Base-by-base conservation (phyloP, 768 basidiomycete species). In the Crassisporium funariophilum region DNA sequence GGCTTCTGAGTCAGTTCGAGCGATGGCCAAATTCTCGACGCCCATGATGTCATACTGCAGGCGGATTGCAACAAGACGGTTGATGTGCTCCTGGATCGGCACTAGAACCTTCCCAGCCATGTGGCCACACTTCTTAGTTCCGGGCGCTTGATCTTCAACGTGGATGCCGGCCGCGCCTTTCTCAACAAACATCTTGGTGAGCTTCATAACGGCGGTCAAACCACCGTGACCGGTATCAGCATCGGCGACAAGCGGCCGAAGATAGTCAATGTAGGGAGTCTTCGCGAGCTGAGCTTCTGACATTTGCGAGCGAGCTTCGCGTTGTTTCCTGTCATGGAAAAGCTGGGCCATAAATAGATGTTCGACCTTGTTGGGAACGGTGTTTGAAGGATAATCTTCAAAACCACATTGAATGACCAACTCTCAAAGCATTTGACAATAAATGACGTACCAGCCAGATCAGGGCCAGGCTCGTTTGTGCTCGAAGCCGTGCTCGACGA, bases 11-110 rank as follows among this genome's bases (percentile, higher is more conserved):
- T 98, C 95, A 2, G 97, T 98, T 45, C 97, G 84, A 6, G 94
- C 89, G 63, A 99, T 79, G 59, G 89, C 81, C 56, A 98, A 80
- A 69, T 97, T 98, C 60, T 91, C 88, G 37, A 97, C 93, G 44
- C 95, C 95, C 94, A 98, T 95, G 63, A 99, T 90, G 64, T 98
- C 97, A 63, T 87, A 98, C 71, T 98, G 97, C 35, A 98, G 78
- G 20, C 97, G 91, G 62, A 98, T 95, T 35, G 97, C 95, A 40
- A 98, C 85, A 46, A 99, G 86, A 42, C 97, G 91, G 69, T 97
- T 97, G 71, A 98, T 95, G 71, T 99, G 97, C 75, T 98, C 97
- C 35, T 83, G 82, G 62, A 98, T 93, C 31, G 97, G 95, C 9
- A 99, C 97, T 59, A 99, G 84, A 35, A 98, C 95, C 66, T 98